phyloP scores from a whole-genome alignment of 2,329 filamentous ascomycete genomes.

The Coleophoma crateriformis region DNA sequence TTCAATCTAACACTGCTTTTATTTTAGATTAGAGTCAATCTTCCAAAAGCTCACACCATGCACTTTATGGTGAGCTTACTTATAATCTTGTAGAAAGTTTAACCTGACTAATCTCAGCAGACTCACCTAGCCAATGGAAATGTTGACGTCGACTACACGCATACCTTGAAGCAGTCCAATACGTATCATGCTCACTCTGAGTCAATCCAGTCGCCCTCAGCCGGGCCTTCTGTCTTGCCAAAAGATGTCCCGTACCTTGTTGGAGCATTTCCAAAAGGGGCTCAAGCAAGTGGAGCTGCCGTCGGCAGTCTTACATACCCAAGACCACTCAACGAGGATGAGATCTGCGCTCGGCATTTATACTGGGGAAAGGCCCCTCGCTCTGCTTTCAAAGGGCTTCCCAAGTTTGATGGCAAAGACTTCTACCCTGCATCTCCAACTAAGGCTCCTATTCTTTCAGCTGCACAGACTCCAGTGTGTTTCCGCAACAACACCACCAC shows the following conservation, averaged over 20 bases:
- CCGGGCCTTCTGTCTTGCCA: not conserved
- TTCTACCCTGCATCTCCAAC: constrained; percentile 54
- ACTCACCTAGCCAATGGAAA: not conserved
- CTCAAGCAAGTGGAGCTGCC: constrained; percentile 34
- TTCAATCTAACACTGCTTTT: no score
- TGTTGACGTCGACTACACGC: not conserved
- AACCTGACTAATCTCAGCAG: not conserved
- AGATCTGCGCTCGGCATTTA: constrained; percentile 50
- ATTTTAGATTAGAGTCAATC: no score
- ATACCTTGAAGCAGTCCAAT: constrained; percentile 9
- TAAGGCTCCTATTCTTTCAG: constrained; percentile 26
- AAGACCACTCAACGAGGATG: constrained; percentile 52
- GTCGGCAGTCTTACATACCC: constrained; percentile 47
- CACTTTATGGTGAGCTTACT: not conserved
- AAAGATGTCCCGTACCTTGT: constrained; percentile 44
- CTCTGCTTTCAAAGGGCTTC: constrained; percentile 44
- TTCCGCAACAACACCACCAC: not conserved
- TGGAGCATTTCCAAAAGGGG: constrained; percentile 41
- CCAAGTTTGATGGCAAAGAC: constrained; percentile 60
- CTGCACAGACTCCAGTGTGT: not conserved
- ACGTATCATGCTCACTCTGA: constrained; percentile 9
- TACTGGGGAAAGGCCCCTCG: constrained; percentile 55
- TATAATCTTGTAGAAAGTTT: not conserved
- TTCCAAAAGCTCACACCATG: not conserved
- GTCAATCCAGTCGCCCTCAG: not conserved